Evolutionary conservation across 2,329 filamentous ascomycete species (phyloP).

Genomic region (Epicoccum sorghinum): DNA sequence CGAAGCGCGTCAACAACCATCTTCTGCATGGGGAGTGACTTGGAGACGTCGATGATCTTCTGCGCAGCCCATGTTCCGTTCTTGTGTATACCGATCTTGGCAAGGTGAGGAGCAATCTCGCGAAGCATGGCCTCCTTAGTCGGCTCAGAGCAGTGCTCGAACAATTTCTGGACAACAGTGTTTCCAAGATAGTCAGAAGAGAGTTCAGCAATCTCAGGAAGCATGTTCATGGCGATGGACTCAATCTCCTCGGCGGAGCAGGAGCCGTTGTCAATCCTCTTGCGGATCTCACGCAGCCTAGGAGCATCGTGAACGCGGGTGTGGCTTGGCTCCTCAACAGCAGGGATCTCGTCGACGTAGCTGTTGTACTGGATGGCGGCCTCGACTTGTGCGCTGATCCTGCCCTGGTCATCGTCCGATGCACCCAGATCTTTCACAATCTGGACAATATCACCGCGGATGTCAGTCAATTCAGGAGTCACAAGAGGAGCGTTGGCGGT

Average conservation of each 20-base stretch:
- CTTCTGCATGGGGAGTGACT: slow-evolving; percentile 80
- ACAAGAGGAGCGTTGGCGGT: slow-evolving; percentile 62
- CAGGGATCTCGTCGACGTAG: slow-evolving; percentile 84
- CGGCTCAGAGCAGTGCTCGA: slow-evolving; percentile 91
- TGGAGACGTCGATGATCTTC: slow-evolving; percentile 97
- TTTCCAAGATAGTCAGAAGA: slow-evolving; percentile 97
- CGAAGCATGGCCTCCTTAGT: slow-evolving; percentile 90
- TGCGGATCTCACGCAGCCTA: slow-evolving; percentile 91
- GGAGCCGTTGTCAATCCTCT: slow-evolving; percentile 95
- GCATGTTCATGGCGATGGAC: slow-evolving; percentile 88
- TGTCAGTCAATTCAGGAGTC: slow-evolving; percentile 75
- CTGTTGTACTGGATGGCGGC: slow-evolving; percentile 74
- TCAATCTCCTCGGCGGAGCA: slow-evolving; percentile 88
- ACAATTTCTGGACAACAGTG: slow-evolving; percentile 98
- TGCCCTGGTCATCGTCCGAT: slow-evolving; percentile 74
- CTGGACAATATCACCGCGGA: slow-evolving; percentile 80
- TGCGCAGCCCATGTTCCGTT: slow-evolving; percentile 99
- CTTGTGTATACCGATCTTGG: slow-evolving; percentile 97
- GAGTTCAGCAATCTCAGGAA: slow-evolving; percentile 93
- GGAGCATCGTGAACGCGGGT: slow-evolving; percentile 91
- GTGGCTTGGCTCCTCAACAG: slow-evolving; percentile 85
- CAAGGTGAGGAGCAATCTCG: slow-evolving; percentile 87
- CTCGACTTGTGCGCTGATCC: slow-evolving; percentile 76
- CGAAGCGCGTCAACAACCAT: slow-evolving; percentile 84
- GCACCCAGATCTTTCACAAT: slow-evolving; percentile 92